Conservation (phyloP, 306 rosid genomes). For the Lathyrus tuberosus region DNA sequence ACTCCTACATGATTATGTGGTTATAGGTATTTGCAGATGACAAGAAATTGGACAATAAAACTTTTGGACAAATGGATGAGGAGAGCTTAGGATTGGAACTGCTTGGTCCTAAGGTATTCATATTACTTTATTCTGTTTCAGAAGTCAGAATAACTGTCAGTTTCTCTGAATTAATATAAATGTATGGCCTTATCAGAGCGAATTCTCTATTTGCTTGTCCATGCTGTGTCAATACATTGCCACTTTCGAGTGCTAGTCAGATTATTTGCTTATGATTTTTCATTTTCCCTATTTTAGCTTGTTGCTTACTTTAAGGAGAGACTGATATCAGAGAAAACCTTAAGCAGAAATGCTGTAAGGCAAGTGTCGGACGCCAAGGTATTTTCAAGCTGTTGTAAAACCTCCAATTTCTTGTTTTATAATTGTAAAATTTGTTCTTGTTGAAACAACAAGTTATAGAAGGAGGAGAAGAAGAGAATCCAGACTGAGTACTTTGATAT, state of each 20-base stretch:
- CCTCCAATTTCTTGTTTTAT: constrained; percentile 30
- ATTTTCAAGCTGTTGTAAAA: constrained; percentile 25
- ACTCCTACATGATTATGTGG: constrained; percentile 36
- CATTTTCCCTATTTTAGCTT: constrained; percentile 54
- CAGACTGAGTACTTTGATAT: neutral
- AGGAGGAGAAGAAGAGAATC: neutral
- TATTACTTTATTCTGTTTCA: constrained; percentile 20
- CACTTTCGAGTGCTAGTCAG: constrained; percentile 8
- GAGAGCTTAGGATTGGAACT: constrained; percentile 68
- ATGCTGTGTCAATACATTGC: constrained; percentile 29
- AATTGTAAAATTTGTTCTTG: constrained; percentile 17
- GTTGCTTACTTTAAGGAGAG: constrained; percentile 71
- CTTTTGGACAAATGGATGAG: constrained; percentile 49
- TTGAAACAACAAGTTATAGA: neutral
- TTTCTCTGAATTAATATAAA: constrained; percentile 1
- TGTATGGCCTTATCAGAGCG: constrained; percentile 16
- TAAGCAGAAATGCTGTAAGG: constrained; percentile 72
- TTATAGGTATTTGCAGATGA: constrained; percentile 68
- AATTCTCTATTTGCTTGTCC: neutral
- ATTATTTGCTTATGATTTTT: constrained; percentile 40
- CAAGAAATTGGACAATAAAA: constrained; percentile 40
- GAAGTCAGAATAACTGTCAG: constrained; percentile 15
- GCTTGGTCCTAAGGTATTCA: constrained; percentile 69
- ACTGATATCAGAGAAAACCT: constrained; percentile 74
- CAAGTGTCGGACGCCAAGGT: constrained; percentile 68